Evolutionary conservation across 2,329 filamentous ascomycete genomes (phyloP).

Genomic region (Byssothecium circinans): DNA sequence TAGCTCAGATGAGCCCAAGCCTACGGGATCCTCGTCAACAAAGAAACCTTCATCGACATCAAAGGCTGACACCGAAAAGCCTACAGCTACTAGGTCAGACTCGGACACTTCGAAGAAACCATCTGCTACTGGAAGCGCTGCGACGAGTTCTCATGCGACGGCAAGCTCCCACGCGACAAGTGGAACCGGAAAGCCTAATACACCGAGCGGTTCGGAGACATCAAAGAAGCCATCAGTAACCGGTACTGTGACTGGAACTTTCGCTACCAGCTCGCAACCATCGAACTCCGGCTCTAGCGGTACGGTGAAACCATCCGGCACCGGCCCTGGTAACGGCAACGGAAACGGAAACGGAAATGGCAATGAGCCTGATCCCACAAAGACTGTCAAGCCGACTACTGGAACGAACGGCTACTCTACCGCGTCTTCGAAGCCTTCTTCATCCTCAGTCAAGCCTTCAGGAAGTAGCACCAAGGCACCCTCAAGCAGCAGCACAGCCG

Average conservation of each 20-base stretch:
- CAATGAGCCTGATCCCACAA: not conserved
- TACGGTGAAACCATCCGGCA: not conserved
- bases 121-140: no score
- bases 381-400: not conserved
- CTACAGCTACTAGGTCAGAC: not conserved
- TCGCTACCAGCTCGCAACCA: not conserved
- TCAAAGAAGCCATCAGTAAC: not conserved
- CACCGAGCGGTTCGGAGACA: not conserved
- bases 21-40: not conserved
- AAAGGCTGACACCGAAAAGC: not conserved
- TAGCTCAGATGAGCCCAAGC: not conserved
- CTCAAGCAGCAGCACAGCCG: not conserved
- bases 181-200: no score
- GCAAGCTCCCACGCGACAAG: no score
- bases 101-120: not conserved
- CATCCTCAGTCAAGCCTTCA: not conserved
- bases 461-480: not conserved
- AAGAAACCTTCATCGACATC: not conserved
- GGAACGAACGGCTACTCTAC: not conserved
- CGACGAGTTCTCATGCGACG: no score
- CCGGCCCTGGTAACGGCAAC: not conserved
- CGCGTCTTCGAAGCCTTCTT: not conserved
- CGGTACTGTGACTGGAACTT: not conserved
- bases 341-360: not conserved
- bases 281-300: not conserved